Evolutionary conservation across 2,329 filamentous ascomycete genomes (phyloP), one percentile per base, ranked within the genome.

Genomic region (Escovopsis sp.): DNA sequence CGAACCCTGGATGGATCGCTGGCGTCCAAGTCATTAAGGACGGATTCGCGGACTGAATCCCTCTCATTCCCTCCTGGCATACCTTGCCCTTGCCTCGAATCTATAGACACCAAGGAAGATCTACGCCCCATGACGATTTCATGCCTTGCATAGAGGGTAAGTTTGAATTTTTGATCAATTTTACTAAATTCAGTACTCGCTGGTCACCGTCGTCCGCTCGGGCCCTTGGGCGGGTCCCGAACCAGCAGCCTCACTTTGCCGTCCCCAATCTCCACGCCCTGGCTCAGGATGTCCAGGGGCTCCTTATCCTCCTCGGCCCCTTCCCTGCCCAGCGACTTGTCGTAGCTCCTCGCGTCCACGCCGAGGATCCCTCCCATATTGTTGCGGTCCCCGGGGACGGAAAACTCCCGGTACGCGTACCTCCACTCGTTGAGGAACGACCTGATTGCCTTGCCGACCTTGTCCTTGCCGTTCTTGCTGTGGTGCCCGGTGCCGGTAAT

Each of bases 401-500:
- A 91, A 62, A 98, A 98, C 63, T 98, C 91, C 43, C 89, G 82
- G 64, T 89, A 98, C 0, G 85, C 83, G 58, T 95, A 98, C 48
- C 85, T 78, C 87, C 88, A 94, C 59, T 96, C 89, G 57, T 89
- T 93, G 43, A 98, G 68, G 65, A 93, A 96, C 51, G 75, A 78
- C 43, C 91, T 81, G 48, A 96, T 80, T 2, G 88, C 87, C 64
- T 94, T 94, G 57, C 89, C 89, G 33, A 98, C 85, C 65, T 98
- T 98, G 63, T 98, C 91, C 61, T 96, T 96, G 54, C 91, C 89
- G 57, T 95, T 95, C 69, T 96, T 96, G 60, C 85, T 94, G 64
- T 98, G 91, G 56, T 96, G 88, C 4, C 89, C 91, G 1, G 89
- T 96, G 37, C 91, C 91, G 1, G 88, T 95, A 59, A 98, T 96